Evolutionary conservation across 176 grass and related monocot genomes (phyloP), one percentile per base, ranked within the genome.

Genomic region (Echinochloa phyllopogon): DNA sequence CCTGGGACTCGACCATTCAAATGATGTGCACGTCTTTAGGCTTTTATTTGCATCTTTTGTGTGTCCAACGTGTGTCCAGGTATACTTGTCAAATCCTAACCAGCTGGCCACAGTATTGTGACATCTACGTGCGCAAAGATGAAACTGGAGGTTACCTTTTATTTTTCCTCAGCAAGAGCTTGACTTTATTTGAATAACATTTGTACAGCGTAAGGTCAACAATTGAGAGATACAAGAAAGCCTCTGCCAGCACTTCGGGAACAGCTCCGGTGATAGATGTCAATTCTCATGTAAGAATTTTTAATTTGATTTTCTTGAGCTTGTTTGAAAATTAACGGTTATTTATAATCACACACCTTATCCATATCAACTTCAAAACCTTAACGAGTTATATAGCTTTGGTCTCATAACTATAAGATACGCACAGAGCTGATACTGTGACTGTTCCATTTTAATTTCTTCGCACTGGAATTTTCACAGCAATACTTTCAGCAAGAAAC

Each of bases 171-270:
- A 50, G 16, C 18, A 50, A 65, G 10, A 75, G 5, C 11, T 38
- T 68, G 9, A 3, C 23, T 36, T 47, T 47, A 11, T 69, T 24
- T 78, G 27, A 21, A 20, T 12, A 69, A 60, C 51, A 51, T 73
- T 74, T 78, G 40, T 57, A 12, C 62, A 94, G 91, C 83, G 84
- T 92, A 81, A 94, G 87, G 51, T 93, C 92, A 36, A 97, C 79
- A 41, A 97, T 97, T 65, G 91, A 97, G 79, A 94, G 82, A 89
- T 97, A 97, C 83, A 97, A 97, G 85, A 97, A 97, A 63, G 87
- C 91, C 38, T 87, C 88, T 66, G 85, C 89, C 10, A 92, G 89
- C 73, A 86, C 74, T 81, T 94, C 94, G 17, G 86, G 82, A 51
- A 88, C 94, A 73, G 91, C 83, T 83, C 73, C 89, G 11, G 80